A percentile compares a stretch with the other conserved stretches of the same genome.
Evolutionary conservation across 768 basidiomycete species (phyloP).

Genomic region (Amanita rimosa): DNA sequence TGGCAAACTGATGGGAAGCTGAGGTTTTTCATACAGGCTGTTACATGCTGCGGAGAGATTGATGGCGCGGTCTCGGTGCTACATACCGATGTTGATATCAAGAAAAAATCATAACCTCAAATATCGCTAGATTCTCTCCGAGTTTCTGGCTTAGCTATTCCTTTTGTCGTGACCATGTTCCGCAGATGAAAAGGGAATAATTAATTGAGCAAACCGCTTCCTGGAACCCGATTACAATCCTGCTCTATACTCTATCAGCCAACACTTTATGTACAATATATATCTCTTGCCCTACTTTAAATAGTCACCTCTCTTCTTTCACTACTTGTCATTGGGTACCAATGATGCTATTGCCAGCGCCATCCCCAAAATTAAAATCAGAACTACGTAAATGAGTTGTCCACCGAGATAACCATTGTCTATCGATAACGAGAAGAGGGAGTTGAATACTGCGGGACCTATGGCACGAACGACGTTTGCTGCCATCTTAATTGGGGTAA

Average conservation of each 20-base stretch:
- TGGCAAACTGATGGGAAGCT: not conserved
- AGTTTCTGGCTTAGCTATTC: too few relatives aligned
- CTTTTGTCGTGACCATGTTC: too few relatives aligned
- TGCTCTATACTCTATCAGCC: too few relatives aligned
- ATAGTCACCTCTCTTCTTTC: too few relatives aligned
- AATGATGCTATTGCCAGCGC: too few relatives aligned
- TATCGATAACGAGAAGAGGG: conserved; percentile 58
- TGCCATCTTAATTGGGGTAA: conserved; percentile 15
- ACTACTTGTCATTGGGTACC: too few relatives aligned
- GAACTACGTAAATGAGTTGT: conserved; percentile 29
- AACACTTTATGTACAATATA: too few relatives aligned
- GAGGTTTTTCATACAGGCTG: not conserved
- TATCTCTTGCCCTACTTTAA: too few relatives aligned
- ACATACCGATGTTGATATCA: not conserved
- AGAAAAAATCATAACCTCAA: not conserved
- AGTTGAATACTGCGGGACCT: conserved; percentile 49
- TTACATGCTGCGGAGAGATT: not conserved
- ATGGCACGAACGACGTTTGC: conserved; percentile 30
- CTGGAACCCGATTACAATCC: too few relatives aligned
- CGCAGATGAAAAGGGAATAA: too few relatives aligned
- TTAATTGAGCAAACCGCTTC: too few relatives aligned
- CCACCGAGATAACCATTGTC: conserved; percentile 41
- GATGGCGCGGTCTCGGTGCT: not conserved
- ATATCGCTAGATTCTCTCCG: not conserved
- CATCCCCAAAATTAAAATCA: not conserved